Percentiles rank a stretch among this genome's conserved stretches.
Evolutionary conservation across 2,329 filamentous ascomycete genomes (phyloP).

Genomic region (Arachnomyces sp.): DNA sequence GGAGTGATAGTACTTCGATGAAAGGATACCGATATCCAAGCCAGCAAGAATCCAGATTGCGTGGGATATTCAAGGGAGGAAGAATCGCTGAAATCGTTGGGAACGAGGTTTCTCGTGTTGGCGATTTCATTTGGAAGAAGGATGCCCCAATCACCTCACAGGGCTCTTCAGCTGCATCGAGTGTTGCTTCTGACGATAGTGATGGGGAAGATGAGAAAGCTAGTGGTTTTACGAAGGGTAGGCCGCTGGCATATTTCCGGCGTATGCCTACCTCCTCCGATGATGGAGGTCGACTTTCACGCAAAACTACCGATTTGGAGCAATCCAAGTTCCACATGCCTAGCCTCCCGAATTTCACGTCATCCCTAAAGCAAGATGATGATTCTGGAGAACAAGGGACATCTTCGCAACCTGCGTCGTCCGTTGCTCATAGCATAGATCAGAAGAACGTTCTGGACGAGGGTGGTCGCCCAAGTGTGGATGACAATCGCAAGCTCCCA

Average conservation of each 20-base stretch:
- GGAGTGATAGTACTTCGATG: constrained; percentile 17
- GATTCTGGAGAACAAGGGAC: constrained; percentile 21
- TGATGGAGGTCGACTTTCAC: constrained; percentile 23
- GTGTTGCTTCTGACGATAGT: constrained; percentile 39
- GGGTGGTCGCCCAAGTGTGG: no score
- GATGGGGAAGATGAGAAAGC: constrained; percentile 39
- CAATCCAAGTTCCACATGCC: constrained; percentile 33
- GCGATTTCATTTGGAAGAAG: constrained; percentile 52
- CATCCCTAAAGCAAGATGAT: constrained; percentile 35
- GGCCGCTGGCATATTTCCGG: constrained; percentile 21
- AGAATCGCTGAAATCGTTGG: constrained; percentile 65
- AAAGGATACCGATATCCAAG: constrained; percentile 20
- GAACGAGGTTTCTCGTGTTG: constrained; percentile 54
- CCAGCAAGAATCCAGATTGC: constrained; percentile 51
- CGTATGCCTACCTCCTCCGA: constrained; percentile 29
- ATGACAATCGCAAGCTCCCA: constrained; percentile 17
- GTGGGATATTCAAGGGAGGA: constrained; percentile 69
- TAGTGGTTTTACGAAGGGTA: constrained; percentile 22
- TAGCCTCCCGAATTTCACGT: constrained; percentile 45
- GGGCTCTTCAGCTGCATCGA: constrained; percentile 35
- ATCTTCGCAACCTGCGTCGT: constrained; percentile 11
- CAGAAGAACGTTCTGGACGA: no score
- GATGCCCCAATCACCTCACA: constrained; percentile 40
- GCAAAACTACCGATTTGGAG: constrained; percentile 26
- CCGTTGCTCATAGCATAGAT: background rate